Base-by-base conservation (phyloP, 139 green algal genomes). In the Chlamydomonas sphaeroides region DNA sequence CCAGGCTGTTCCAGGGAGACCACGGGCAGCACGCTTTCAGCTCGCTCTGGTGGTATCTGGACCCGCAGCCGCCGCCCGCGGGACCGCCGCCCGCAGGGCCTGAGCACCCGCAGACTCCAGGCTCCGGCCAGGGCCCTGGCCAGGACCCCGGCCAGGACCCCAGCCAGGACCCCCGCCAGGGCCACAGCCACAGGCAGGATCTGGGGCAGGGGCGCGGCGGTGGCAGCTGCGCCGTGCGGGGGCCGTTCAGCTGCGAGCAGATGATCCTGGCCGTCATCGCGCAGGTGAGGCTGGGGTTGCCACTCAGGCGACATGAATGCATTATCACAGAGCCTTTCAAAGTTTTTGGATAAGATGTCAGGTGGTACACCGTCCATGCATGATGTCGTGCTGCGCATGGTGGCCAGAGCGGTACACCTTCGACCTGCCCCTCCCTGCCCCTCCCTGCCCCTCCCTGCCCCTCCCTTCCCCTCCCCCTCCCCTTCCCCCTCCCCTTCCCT, bases 191-290 rank as follows among this genome's bases (percentile, higher is more conserved):
- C n/a, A n/a, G n/a, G n/a, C n/a, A n/a, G n/a, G n/a, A n/a, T n/a
- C n/a, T n/a, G n/a, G n/a, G n/a, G n/a, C n/a, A n/a, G n/a, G n/a
- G n/a, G n/a, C n/a, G n/a, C n/a, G n/a, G n/a, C n/a, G n/a, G n/a
- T n/a, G n/a, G n/a, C n/a, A n/a, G n/a, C n/a, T n/a, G n/a, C n/a
- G n/a, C n/a, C n/a, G 62, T 83, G 76, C 48, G 56, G 45, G 76
- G 76, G 25, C 76, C 76, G 17, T 83, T 74, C 76, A 74, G 62
- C 45, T 83, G 76, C 42, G 76, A 83, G 61, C 76, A 83, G 76
- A 83, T 83, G 76, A 83, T 83, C 48, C 76, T 83, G 45, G 76
- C 76, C 5, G 74, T 57, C 76, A 83, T 83, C 28, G 76, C 76
- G 61, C 76, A 81, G 72, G 72, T 79, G 53, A 51, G 10, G 45